A percentile compares a stretch with the other conserved stretches of the same genome.
Conservation (phyloP, 768 basidiomycete genomes). For the Collybia sp. region DNA sequence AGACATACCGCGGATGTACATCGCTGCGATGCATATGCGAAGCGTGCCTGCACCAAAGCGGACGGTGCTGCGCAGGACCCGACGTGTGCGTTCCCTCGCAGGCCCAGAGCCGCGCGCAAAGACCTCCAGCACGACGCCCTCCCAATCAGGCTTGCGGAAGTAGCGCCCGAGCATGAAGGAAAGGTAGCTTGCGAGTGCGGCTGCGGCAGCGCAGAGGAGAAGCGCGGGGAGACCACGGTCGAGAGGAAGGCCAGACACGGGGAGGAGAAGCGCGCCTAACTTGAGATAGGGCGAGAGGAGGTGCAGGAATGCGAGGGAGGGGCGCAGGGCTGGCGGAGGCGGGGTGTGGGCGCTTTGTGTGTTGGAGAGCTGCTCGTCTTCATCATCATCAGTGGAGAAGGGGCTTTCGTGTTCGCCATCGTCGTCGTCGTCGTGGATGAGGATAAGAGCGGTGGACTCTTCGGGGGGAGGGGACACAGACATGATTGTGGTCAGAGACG, state of each 20-base stretch:
- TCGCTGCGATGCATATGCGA: constrained; percentile 46
- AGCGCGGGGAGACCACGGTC: constrained; percentile 46
- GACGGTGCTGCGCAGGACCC: constrained; percentile 37
- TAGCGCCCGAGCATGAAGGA: constrained; percentile 80
- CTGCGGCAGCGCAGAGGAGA: constrained; percentile 48
- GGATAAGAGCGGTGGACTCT: constrained; percentile 50
- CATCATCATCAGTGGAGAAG: constrained; percentile 40
- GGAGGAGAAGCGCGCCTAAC: constrained; percentile 62
- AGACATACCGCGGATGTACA: constrained; percentile 66
- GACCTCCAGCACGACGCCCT: constrained; percentile 60
- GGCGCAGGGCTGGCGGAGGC: constrained; percentile 48
- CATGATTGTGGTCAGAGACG: too few relatives aligned
- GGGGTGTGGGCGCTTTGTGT: constrained; percentile 37
- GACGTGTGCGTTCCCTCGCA: constrained; percentile 37
- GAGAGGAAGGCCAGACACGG: constrained; percentile 43
- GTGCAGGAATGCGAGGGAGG: constrained; percentile 60
- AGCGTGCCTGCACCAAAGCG: constrained; percentile 38
- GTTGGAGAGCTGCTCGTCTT: constrained; percentile 42
- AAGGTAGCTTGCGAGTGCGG: constrained; percentile 60
- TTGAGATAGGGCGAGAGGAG: constrained; percentile 66
- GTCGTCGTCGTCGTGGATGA: constrained; percentile 54
- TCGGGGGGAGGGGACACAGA: constrained; percentile 12
- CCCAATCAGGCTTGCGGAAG: constrained; percentile 56
- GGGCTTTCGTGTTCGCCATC: constrained; percentile 31
- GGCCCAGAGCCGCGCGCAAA: constrained; percentile 50